Evolutionary conservation across 2,329 filamentous ascomycete species (phyloP), one percentile per base, ranked within the genome.

Genomic region (Triangularia verruculosa): DNA sequence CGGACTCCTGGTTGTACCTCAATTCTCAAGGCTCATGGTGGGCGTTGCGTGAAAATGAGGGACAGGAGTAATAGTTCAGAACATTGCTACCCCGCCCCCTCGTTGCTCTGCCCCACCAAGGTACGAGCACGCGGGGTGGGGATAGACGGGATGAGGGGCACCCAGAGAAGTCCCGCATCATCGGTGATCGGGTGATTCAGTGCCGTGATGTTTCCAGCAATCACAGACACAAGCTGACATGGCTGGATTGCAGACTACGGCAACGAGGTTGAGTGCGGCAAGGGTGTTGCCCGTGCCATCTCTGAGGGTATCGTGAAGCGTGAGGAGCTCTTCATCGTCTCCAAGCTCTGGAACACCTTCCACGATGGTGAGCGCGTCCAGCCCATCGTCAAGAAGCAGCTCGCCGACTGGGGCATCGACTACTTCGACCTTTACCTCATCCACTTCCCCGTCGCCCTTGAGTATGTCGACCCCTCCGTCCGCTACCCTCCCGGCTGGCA

Each of bases 311-410:
- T 94, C 64, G 90, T 93, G 70, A 92, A 89, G 82, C 89, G 91
- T 65, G 87, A 91, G 78, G 92, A 97, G 24, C 89, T 96, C 75
- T 96, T 96, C 86, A 88, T 97, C 74, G 90, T 93, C 68, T 92
- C 89, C 78, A 97, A 96, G 83, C 89, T 97, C 64, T 96, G 93
- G 92, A 93, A 94, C 81, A 89, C 88, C 69, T 96, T 93, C 86
- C 92, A 96, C 82, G 89, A 94, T 72, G 83, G 83, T 71, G 88
- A 94, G 70, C 84, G 85, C 71, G 91, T 94, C 67, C 86, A 89
- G 78, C 87, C 88, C 64, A 92, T 95, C 74, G 84, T 82, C 77
- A 86, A 86, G 77, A 89, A 88, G 74, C 90, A 93, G 79, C 87
- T 93, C 66, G 84, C 86, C 69, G 90, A 94, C 82, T 94, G 91